These are phyloP conservation scores for Microthlaspi erraticum DNA, from an alignment of 345 rosid species.

Conservation along the genomic window DNA sequence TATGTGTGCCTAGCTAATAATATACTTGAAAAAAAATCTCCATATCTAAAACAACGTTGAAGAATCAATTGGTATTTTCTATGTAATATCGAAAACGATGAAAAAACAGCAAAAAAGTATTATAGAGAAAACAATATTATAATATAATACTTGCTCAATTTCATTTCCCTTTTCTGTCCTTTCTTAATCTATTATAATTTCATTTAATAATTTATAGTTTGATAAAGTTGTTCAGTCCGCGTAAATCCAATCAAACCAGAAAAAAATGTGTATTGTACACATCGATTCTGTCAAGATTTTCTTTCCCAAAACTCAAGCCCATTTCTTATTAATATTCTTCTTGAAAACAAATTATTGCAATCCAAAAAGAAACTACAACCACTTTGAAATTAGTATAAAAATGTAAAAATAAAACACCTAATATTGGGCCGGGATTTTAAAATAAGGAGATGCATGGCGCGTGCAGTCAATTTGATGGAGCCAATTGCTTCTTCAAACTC, in stretches of 20 bases:
- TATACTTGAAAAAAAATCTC: no score
- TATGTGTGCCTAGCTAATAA: neutral
- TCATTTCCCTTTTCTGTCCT: no score
- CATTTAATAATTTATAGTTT: neutral
- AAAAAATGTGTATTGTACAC: neutral
- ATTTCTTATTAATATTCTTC: neutral
- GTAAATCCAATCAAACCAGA: neutral
- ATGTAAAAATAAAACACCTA: slow-evolving; percentile 10
- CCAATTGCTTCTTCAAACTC: slow-evolving; percentile 14
- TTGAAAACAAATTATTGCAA: neutral
- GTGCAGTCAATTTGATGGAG: neutral
- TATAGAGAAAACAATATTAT: no score
- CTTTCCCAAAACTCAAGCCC: neutral
- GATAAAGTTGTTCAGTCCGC: neutral
- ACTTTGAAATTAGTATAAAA: neutral
- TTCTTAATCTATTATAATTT: neutral
- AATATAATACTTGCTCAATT: no score
- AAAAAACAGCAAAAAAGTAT: no score
- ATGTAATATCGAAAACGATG: no score
- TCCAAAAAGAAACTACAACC: neutral
- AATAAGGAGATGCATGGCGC: neutral
- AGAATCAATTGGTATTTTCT: no score
- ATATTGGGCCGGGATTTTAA: slow-evolving; percentile 1
- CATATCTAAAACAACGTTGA: no score
- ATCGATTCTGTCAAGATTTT: neutral